Conservation (phyloP, 2,329 filamentous ascomycete genomes). For the Tolypocladium guangdongense region DNA sequence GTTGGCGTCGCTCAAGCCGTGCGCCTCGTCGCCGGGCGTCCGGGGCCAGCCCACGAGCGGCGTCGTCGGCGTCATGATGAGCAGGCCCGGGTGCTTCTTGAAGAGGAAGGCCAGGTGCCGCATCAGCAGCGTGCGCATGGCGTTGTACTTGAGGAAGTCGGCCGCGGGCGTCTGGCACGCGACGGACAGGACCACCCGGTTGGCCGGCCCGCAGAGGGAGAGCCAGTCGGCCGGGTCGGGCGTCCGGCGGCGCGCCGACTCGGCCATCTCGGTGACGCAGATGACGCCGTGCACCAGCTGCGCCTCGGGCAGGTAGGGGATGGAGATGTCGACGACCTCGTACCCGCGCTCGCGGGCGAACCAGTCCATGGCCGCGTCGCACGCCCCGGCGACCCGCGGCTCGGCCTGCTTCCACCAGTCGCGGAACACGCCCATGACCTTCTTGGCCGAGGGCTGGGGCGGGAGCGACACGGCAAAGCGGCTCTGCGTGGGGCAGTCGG, state of each 20-base stretch:
- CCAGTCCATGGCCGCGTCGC: conserved; percentile 50
- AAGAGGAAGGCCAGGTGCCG: conserved; percentile 64
- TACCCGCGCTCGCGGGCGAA: conserved; percentile 40
- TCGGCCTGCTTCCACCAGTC: conserved; percentile 41
- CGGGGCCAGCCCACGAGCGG: conserved; percentile 68
- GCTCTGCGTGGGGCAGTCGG: conserved; percentile 45
- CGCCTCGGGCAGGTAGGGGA: conserved; percentile 58
- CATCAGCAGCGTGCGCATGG: conserved; percentile 69
- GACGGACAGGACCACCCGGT: conserved; percentile 58
- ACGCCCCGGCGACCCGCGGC: conserved; percentile 48
- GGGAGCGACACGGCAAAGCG: conserved; percentile 50
- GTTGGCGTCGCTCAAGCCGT: conserved; percentile 68
- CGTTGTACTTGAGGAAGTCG: conserved; percentile 64
- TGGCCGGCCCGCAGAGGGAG: conserved; percentile 49
- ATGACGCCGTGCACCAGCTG: conserved; percentile 69
- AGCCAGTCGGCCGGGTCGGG: conserved; percentile 38
- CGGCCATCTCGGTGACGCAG: conserved; percentile 62
- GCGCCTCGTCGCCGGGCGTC: conserved; percentile 42
- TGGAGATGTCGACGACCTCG: conserved; percentile 44
- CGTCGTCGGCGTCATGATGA: conserved; percentile 70
- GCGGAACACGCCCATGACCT: conserved; percentile 61
- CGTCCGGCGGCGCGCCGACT: conserved; percentile 30
- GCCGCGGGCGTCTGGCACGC: conserved; percentile 51
- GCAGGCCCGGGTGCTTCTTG: conserved; percentile 57
- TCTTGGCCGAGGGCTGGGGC: conserved; percentile 31